These are phyloP conservation scores for Sporothrix phasma DNA, from an alignment of 2,329 filamentous ascomycete genomes.

Conservation along the genomic window DNA sequence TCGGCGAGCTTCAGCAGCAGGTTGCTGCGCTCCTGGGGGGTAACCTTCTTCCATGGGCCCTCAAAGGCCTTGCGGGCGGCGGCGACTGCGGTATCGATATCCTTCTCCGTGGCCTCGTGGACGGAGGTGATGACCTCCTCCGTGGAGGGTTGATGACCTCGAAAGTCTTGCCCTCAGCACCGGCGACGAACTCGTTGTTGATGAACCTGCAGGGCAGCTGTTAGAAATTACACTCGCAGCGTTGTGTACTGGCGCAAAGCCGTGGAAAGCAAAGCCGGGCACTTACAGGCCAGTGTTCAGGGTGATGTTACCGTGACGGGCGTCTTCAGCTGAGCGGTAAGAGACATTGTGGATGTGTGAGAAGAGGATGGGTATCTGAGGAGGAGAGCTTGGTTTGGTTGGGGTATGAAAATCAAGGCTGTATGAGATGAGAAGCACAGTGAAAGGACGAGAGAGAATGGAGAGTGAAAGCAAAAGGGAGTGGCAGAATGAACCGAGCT, in stretches of 20 bases:
- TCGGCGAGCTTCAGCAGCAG: slow-evolving; percentile 69
- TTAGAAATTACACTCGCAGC: not conserved
- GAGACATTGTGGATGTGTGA: slow-evolving; percentile 23
- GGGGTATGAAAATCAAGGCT: not conserved
- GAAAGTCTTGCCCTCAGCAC: slow-evolving; percentile 79
- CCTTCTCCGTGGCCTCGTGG: slow-evolving; percentile 79
- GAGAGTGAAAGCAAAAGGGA: not conserved
- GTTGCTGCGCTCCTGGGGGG: slow-evolving; percentile 61
- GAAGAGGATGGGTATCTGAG: not conserved
- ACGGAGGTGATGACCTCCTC: slow-evolving; percentile 80
- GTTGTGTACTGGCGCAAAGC: not conserved
- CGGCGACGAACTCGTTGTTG: slow-evolving; percentile 83
- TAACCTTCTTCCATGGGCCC: slow-evolving; percentile 55
- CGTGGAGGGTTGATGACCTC: slow-evolving; percentile 79
- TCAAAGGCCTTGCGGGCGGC: slow-evolving; percentile 83
- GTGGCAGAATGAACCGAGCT: not conserved
- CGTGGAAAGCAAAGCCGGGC: not conserved
- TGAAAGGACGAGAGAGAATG: not conserved
- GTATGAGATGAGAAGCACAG: slow-evolving; percentile 4
- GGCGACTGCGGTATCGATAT: slow-evolving; percentile 68
- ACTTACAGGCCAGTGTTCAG: slow-evolving; percentile 54
- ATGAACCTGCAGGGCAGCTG: slow-evolving; percentile 54
- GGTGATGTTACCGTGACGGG: slow-evolving; percentile 48
- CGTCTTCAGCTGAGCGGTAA: slow-evolving; percentile 52
- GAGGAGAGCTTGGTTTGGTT: not conserved